Evolutionary conservation across 768 basidiomycete genomes (phyloP), one percentile per base, ranked within the genome.

Genomic region (Boletales sp.): DNA sequence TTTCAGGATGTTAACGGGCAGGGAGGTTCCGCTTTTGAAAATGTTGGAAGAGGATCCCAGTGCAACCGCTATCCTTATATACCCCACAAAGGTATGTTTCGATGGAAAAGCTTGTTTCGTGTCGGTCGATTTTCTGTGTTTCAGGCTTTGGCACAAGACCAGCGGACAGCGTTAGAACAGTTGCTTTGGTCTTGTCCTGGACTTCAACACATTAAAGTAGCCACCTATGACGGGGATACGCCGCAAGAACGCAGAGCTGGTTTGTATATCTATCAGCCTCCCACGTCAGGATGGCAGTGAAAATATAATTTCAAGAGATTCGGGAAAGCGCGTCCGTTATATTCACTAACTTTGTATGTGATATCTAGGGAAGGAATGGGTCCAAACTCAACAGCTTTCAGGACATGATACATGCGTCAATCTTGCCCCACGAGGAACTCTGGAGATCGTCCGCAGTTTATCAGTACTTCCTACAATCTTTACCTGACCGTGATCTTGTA

Each of bases 151-250:
- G 92, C 93, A 1, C 92, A 95, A 68, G 92, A 95, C 60, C 92
- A 95, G 65, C 82, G 76, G 56, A 69, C 72, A 4, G 83, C 87
- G 1, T 66, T 94, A 43, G 80, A 87, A 50, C 82, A 85, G 48
- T 62, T 95, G 13, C 58, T 94, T 1, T 74, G 58, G 48, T 70
- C 73, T 9, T 84, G 81, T 64, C 74, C 81, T 0, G 79, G 82
- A 9, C 72, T 93, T n/a, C 79, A 79, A 49, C 73, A 83, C 44
- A 63, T 86, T 35, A 74, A 74, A 63, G 75, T 90, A 12, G 81
- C 81, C 3, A 94, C 87, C 1, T 95, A 91, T 60, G 92, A 95
- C 55, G 92, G 92, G 0, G 92, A 95, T 60, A 94, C 93, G 0
- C 82, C 86, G 0, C 77, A 80, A 63, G 86, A 90, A 32, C 63